phyloP scores from a whole-genome alignment of 2,329 filamentous ascomycete species.

The Lachnellula suecica region DNA sequence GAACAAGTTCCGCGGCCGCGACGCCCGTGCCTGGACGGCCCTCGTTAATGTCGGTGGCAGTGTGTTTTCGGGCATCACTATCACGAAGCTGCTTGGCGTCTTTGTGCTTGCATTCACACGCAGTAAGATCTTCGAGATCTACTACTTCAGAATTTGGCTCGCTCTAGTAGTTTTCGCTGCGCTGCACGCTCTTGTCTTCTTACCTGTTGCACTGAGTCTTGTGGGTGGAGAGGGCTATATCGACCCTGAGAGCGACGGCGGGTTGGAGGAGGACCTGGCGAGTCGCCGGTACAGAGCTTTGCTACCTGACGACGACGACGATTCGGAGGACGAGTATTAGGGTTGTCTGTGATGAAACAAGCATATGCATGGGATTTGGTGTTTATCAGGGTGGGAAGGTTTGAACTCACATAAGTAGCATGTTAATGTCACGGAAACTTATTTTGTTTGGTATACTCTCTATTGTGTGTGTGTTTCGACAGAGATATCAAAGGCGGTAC shows the following conservation, averaged over 20 bases:
- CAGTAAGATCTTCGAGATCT: constrained; percentile 99
- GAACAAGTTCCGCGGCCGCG: constrained; percentile 74
- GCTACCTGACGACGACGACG: constrained; percentile 75
- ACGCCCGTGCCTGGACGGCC: constrained; percentile 88
- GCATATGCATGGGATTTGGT: background rate
- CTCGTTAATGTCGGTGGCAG: constrained; percentile 92
- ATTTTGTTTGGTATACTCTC: background rate
- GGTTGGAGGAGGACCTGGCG: constrained; percentile 85
- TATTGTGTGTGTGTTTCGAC: background rate
- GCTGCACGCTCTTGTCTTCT: constrained; percentile 83
- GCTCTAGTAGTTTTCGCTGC: constrained; percentile 88
- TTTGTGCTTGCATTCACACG: constrained; percentile 89
- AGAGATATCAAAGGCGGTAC: background rate
- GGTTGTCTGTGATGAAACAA: no score
- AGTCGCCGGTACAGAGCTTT: constrained; percentile 76
- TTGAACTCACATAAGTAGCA: background rate
- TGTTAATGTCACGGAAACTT: background rate
- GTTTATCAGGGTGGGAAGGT: background rate
- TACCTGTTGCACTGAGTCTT: constrained; percentile 86
- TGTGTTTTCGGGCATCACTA: constrained; percentile 93
- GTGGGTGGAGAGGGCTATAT: constrained; percentile 85
- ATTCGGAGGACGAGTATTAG: constrained; percentile 29
- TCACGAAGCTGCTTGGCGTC: constrained; percentile 93
- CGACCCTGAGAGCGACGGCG: constrained; percentile 83
- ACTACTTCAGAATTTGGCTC: constrained; percentile 97